A percentile compares a stretch with the other conserved stretches of the same genome.
phyloP scores from a whole-genome alignment of 2,329 filamentous ascomycete species.

The Diaporthe sp. region DNA sequence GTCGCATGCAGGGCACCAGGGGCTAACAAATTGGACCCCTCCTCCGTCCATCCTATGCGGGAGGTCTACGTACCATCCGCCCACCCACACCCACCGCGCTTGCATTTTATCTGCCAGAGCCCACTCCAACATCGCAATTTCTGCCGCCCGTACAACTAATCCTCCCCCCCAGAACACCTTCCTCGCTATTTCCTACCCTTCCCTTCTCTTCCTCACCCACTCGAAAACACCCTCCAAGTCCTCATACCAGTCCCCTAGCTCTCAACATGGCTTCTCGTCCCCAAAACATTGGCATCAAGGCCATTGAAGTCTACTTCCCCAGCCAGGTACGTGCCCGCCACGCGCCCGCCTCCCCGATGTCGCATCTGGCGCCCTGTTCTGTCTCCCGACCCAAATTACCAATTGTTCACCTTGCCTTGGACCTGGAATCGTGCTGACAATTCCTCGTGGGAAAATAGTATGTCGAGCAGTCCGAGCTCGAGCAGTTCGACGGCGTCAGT shows the following conservation, averaged over 20 bases:
- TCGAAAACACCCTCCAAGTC: neutral
- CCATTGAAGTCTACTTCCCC: slow-evolving; percentile 91
- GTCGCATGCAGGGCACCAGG: slow-evolving; percentile 29
- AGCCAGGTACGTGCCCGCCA: slow-evolving; percentile 75
- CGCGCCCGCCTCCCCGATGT: neutral
- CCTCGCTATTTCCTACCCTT: slow-evolving; percentile 10
- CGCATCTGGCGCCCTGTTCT: slow-evolving; percentile 2
- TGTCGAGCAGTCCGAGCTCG: slow-evolving; percentile 85
- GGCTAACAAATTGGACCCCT: slow-evolving; percentile 36
- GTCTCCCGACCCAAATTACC: neutral
- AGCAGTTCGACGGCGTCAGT: slow-evolving; percentile 88
- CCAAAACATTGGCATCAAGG: slow-evolving; percentile 92
- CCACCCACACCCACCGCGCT: slow-evolving; percentile 30
- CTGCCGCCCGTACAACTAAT: slow-evolving; percentile 26
- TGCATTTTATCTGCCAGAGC: slow-evolving; percentile 34
- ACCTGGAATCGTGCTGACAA: slow-evolving; percentile 19
- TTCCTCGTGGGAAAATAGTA: slow-evolving; percentile 67
- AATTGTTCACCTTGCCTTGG: neutral
- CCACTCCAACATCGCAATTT: slow-evolving; percentile 36
- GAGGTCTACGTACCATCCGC: slow-evolving; percentile 10
- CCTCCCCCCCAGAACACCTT: slow-evolving; percentile 15
- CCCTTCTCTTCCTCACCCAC: slow-evolving; percentile 16
- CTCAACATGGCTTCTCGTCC: slow-evolving; percentile 79
- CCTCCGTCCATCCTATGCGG: slow-evolving; percentile 4
- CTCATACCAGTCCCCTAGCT: slow-evolving; percentile 25